Evolutionary conservation across 306 rosid genomes (phyloP), one percentile per base, ranked within the genome.

Genomic region (Ormosia semicastrata): DNA sequence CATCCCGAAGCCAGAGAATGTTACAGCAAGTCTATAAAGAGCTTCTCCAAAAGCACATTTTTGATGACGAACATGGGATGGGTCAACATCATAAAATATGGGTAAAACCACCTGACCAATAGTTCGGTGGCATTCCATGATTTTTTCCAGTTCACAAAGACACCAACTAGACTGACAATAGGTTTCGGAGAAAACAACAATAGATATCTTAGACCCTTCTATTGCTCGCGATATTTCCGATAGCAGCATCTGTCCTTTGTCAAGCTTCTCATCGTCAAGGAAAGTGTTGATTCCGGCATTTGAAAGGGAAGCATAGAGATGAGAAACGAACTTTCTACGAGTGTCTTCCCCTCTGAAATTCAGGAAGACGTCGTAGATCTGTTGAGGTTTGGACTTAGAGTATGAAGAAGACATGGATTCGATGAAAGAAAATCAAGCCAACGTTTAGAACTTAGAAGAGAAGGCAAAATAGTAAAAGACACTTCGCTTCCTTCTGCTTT

Each of bases 311-410:
- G 39, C 7, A 7, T 79, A 79, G 6, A 79, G 57, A 24, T 54
- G 46, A 41, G 39, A 15, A 14, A 13, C 32, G 39, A 70, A 58
- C 0, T 37, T 40, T 2, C 1, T 2, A 6, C 83, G 70, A 57
- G 76, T 57, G 59, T 67, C 83, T 41, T 14, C 29, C 0, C 76
- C 83, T 32, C 83, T 15, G 40, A 68, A 79, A 46, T n/a, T 79
- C 40, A 79, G 33, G 77, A 79, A 79, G 37, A 70, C 83, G 3
- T 79, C 71, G 30, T 70, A 58, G 4, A 13, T 44, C 71, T 77
- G 43, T 9, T 34, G 32, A 2, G 5, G 17, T 4, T 12, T 8
- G 4, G 17, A 41, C 41, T 49, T 50, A 8, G 76, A 72, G 50
- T 33, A 70, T 15, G 71, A 66, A 8, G 5, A 68, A 17, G 7